Evolutionary conservation across 805 yeast species (phyloP).

Genomic region (Ogataea populi-albae): DNA sequence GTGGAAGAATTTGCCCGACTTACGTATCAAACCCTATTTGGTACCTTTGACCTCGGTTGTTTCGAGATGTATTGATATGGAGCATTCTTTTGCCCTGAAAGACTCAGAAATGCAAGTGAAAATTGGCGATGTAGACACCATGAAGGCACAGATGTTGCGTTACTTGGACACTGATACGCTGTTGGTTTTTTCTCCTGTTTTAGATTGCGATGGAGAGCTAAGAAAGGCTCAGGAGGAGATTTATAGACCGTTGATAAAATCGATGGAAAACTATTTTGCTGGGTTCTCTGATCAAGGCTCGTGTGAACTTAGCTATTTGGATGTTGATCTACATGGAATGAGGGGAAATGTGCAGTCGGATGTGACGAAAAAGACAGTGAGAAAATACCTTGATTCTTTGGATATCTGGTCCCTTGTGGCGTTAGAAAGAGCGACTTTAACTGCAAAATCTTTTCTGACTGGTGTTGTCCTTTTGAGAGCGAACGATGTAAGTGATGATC

Average conservation of each 20-base stretch:
- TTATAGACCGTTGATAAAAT: slow-evolving; percentile 70
- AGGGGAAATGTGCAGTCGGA: slow-evolving; percentile 73
- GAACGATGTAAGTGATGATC: slow-evolving; percentile 24
- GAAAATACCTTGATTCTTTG: slow-evolving; percentile 59
- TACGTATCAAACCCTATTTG: slow-evolving; percentile 69
- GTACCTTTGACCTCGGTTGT: slow-evolving; percentile 86
- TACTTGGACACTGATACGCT: slow-evolving; percentile 94
- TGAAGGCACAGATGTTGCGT: slow-evolving; percentile 61
- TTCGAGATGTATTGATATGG: slow-evolving; percentile 81
- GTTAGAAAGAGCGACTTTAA: slow-evolving; percentile 82
- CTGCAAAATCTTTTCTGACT: slow-evolving; percentile 81
- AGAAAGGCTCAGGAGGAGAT: slow-evolving; percentile 75
- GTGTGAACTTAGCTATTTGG: slow-evolving; percentile 56
- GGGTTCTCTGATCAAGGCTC: slow-evolving; percentile 32
- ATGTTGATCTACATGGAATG: slow-evolving; percentile 78
- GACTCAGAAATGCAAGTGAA: slow-evolving; percentile 53
- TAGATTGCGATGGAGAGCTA: slow-evolving; percentile 80
- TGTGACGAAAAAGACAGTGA: slow-evolving; percentile 59
- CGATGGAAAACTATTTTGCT: slow-evolving; percentile 60
- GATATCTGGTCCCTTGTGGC: slow-evolving; percentile 80
- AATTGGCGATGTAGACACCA: slow-evolving; percentile 57
- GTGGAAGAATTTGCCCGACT: slow-evolving; percentile 73
- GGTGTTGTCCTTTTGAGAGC: slow-evolving; percentile 68
- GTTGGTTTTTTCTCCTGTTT: slow-evolving; percentile 74
- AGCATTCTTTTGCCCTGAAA: slow-evolving; percentile 35